Percentiles rank a stretch among this genome's conserved stretches.
Conservation (phyloP, 1,284 basidiomycete species). For the Trametes sp. region DNA sequence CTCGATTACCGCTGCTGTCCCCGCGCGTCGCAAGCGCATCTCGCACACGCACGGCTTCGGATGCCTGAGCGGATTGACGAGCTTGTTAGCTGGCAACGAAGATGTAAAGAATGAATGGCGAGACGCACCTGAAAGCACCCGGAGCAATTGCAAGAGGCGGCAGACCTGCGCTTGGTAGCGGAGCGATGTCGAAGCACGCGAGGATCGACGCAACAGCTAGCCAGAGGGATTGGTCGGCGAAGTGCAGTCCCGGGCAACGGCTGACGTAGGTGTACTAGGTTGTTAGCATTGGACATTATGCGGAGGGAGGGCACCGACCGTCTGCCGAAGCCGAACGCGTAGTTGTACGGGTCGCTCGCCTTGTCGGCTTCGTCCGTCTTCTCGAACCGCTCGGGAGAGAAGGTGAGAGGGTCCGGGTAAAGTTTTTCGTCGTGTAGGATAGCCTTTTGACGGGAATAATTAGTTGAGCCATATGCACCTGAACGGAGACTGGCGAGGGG, state of each 20-base stretch:
- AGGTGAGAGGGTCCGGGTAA: slow-evolving; percentile 18
- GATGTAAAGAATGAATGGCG: too few relatives aligned
- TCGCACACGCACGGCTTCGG: slow-evolving; percentile 14
- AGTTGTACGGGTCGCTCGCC: slow-evolving; percentile 14
- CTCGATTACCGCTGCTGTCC: not conserved
- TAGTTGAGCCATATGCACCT: not conserved
- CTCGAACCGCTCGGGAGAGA: slow-evolving; percentile 21
- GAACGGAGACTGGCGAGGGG: too few relatives aligned
- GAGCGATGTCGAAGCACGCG: slow-evolving; percentile 45
- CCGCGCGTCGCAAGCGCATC: slow-evolving; percentile 5
- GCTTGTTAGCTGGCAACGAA: too few relatives aligned
- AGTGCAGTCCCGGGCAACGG: slow-evolving; percentile 47
- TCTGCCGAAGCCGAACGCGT: slow-evolving; percentile 27
- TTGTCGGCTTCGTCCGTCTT: not conserved
- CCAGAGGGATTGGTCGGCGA: slow-evolving; percentile 46
- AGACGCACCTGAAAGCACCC: slow-evolving; percentile 1
- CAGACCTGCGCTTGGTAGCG: slow-evolving; percentile 42
- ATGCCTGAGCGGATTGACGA: slow-evolving; percentile 4
- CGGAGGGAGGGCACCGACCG: slow-evolving; percentile 22
- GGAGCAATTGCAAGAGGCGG: slow-evolving; percentile 38
- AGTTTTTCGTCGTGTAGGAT: slow-evolving; percentile 24
- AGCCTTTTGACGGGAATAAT: too few relatives aligned
- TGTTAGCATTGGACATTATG: too few relatives aligned
- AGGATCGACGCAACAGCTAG: slow-evolving; percentile 45
- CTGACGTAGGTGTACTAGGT: slow-evolving; percentile 27